A percentile compares a stretch with the other conserved stretches of the same genome.
phyloP scores from a whole-genome alignment of 2,329 filamentous ascomycete genomes.

The Diatrype stigma region DNA sequence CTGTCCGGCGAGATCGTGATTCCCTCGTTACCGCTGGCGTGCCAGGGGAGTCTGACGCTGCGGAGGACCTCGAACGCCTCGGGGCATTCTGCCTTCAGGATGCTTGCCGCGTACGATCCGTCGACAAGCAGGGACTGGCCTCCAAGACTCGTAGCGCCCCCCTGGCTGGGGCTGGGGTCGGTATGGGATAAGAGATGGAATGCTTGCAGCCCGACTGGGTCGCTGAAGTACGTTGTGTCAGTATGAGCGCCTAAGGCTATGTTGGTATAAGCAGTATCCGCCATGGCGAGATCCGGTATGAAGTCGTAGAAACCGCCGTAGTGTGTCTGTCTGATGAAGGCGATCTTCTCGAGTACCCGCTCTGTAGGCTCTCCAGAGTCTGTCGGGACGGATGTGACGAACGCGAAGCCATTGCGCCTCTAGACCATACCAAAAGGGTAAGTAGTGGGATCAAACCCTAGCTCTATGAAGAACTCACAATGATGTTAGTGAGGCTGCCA shows the following conservation, averaged over 20 bases:
- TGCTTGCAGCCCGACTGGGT: conserved; percentile 85
- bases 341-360: conserved; percentile 71
- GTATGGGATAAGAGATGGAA: conserved; percentile 84
- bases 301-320: conserved; percentile 84
- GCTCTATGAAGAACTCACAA: conserved; percentile 39
- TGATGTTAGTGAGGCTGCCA: conserved; percentile 57
- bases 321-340: conserved; percentile 85
- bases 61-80: conserved; percentile 55
- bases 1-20: conserved; percentile 72
- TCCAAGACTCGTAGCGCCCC: conserved; percentile 41
- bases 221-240: conserved; percentile 93
- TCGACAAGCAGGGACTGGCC: conserved; percentile 82
- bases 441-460: neutral
- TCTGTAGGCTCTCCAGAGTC: conserved; percentile 67
- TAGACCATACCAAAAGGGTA: conserved; percentile 34
- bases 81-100: conserved; percentile 51
- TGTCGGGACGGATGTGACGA: conserved; percentile 64
- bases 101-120: conserved; percentile 68
- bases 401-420: conserved; percentile 70
- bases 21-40: conserved; percentile 86
- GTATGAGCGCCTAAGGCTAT: conserved; percentile 81
- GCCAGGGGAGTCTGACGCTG: conserved; percentile 61
- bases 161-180: conserved; percentile 17
- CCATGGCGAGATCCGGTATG: conserved; percentile 78
- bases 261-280: conserved; percentile 89